phyloP scores from a whole-genome alignment of 2,329 filamentous ascomycete species.

The Epichloe amarillans region DNA sequence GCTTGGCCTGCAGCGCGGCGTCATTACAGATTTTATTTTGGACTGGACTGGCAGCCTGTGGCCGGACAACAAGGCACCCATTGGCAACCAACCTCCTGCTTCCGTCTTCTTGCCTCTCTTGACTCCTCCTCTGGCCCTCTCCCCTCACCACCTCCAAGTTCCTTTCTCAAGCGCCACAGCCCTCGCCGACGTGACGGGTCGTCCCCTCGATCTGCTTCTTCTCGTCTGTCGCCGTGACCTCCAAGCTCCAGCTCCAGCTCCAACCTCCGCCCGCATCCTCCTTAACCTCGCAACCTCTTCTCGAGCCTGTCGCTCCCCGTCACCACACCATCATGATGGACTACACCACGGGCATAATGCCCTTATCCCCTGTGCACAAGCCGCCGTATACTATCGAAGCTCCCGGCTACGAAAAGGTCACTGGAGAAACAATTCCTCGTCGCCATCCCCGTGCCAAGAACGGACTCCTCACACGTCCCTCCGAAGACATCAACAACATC shows the following conservation, averaged over 20 bases:
- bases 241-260: not conserved
- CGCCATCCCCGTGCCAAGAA: slow-evolving; percentile 60
- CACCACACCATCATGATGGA: slow-evolving; percentile 9
- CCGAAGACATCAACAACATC: slow-evolving; percentile 59
- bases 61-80: not conserved
- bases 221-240: not conserved
- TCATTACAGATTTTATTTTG: not conserved
- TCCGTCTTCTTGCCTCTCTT: not conserved
- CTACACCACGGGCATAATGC: slow-evolving; percentile 32
- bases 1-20: not conserved
- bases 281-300: not conserved
- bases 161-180: not conserved
- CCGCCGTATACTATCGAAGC: slow-evolving; percentile 65
- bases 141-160: not conserved
- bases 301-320: not conserved
- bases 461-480: slow-evolving; percentile 50
- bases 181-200: not conserved
- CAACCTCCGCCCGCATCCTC: not conserved
- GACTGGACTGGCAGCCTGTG: not conserved
- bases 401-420: slow-evolving; percentile 51
- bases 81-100: not conserved
- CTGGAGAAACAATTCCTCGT: slow-evolving; percentile 75
- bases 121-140: not conserved
- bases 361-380: slow-evolving; percentile 48
- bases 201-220: not conserved